Evolutionary conservation across 2,329 filamentous ascomycete genomes (phyloP), one percentile per base, ranked within the genome.

Genomic region (Hirsutella minnesotensis): DNA sequence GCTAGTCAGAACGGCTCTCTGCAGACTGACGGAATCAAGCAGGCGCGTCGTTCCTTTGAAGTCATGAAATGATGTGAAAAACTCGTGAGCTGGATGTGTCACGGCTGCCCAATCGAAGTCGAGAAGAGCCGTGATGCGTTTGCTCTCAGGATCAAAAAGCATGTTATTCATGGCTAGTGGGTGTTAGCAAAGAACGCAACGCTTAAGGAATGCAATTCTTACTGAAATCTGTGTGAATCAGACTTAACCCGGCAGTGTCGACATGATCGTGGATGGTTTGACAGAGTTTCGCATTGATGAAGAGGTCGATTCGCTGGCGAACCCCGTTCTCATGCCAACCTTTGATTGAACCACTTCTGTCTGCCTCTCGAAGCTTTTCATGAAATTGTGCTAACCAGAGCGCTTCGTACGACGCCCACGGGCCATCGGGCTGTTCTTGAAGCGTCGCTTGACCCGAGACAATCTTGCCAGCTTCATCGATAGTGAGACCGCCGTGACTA

Each of bases 41-140:
- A 12, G 24, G 24, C 33, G 33, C 15, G 33, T 35, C 33, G 33
- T 35, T 7, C 24, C 24, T 27, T 27, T 27, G 24, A 27, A 7
- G 12, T 27, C 24, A 12, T 27, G 24, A 12, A 27, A 27, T 7
- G 24, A 27, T 12, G 44, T 43, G 24, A 57, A 44, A 41, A 54
- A 56, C 37, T 57, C 56, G 2, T 59, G 46, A 15, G 39, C 40
- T 1, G 54, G 56, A 19, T 58, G 51, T 0, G 46, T 46, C 15
- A 57, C 20, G 4, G 38, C 40, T 0, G 56, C 44, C 21, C 42
- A 59, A 40, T 58, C 57, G 22, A 57, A 59, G 38, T 59, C 55
- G 9, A 59, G 45, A 3, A 59, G n/a, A 1, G 47, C 51, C 0
- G 53, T 57, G 30, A 58, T 44, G 12, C 40, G 45, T 5, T 47